Percentiles rank a stretch among this genome's conserved stretches.
Conservation (phyloP, 2,329 filamentous ascomycete species). For the Zalaria obscura region DNA sequence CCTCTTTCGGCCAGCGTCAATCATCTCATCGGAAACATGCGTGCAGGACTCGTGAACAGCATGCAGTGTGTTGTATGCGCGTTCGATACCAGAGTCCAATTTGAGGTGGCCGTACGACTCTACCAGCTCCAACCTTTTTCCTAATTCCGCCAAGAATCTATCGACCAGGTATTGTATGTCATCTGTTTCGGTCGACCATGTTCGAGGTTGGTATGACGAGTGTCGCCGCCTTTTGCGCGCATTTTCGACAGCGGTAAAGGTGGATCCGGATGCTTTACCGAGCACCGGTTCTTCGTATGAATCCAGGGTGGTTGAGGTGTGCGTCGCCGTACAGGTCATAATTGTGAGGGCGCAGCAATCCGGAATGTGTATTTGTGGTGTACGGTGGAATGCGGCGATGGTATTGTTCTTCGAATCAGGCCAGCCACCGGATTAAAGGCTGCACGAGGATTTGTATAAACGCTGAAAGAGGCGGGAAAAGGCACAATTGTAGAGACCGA, state of each 20-base stretch:
- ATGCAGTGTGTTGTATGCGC: conserved; percentile 74
- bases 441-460: no score
- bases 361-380: no score
- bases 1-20: conserved; percentile 72
- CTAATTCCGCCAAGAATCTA: conserved; percentile 71
- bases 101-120: conserved; percentile 77
- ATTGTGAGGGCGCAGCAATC: neutral
- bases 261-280: conserved; percentile 20
- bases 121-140: conserved; percentile 72
- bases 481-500: no score
- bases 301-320: conserved; percentile 12
- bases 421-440: no score
- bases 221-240: conserved; percentile 27
- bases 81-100: conserved; percentile 69
- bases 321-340: conserved; percentile 7
- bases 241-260: conserved; percentile 20
- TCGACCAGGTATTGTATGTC: conserved; percentile 44
- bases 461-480: no score
- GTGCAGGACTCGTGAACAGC: conserved; percentile 80
- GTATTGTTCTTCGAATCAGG: no score
- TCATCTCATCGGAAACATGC: conserved; percentile 75
- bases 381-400: no score
- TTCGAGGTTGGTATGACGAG: conserved; percentile 30
- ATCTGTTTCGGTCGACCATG: conserved; percentile 31
- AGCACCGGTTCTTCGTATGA: conserved; percentile 29